Percentiles rank a stretch among this genome's conserved stretches.
phyloP scores from a whole-genome alignment of 2,329 filamentous ascomycete species.

The Hirsutella rhossiliensis region DNA sequence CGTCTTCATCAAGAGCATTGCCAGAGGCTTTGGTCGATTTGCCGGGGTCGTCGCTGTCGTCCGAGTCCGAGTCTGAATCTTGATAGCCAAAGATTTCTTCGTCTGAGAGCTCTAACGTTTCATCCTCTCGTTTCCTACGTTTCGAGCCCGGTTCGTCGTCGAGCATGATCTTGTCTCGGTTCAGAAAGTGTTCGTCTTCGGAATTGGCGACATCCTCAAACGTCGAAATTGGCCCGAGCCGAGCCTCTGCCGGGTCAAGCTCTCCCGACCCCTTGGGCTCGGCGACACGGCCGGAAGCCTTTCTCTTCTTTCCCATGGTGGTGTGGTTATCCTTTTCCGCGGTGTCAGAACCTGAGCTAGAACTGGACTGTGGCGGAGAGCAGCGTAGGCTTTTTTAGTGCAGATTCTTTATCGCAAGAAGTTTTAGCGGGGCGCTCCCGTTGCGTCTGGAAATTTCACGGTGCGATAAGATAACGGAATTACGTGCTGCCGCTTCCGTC shows the following conservation, averaged over 20 bases:
- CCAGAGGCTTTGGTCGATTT: slow-evolving; percentile 10
- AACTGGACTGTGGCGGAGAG: not conserved
- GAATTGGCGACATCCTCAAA: slow-evolving; percentile 86
- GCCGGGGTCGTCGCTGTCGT: slow-evolving; percentile 30
- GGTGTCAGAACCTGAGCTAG: not conserved
- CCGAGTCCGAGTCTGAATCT: slow-evolving; percentile 29
- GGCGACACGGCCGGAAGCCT: slow-evolving; percentile 41
- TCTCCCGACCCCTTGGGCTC: slow-evolving; percentile 40
- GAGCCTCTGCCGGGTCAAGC: slow-evolving; percentile 44
- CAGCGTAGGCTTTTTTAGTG: no score
- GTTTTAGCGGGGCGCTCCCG: no score
- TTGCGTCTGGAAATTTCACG: no score
- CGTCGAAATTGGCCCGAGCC: slow-evolving; percentile 46
- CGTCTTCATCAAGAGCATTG: slow-evolving; percentile 33
- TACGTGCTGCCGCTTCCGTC: no score
- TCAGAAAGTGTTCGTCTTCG: slow-evolving; percentile 85
- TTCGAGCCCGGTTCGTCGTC: slow-evolving; percentile 74
- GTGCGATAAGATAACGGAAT: no score
- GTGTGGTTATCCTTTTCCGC: not conserved
- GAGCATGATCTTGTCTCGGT: slow-evolving; percentile 75
- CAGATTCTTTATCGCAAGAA: no score
- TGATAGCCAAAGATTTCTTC: slow-evolving; percentile 46
- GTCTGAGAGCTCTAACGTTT: slow-evolving; percentile 52
- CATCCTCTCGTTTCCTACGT: slow-evolving; percentile 60
- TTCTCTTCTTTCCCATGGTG: slow-evolving; percentile 57